Evolutionary conservation across 176 grass and related monocot species (phyloP), one percentile per base, ranked within the genome.

Genomic region (Oryza officinalis): DNA sequence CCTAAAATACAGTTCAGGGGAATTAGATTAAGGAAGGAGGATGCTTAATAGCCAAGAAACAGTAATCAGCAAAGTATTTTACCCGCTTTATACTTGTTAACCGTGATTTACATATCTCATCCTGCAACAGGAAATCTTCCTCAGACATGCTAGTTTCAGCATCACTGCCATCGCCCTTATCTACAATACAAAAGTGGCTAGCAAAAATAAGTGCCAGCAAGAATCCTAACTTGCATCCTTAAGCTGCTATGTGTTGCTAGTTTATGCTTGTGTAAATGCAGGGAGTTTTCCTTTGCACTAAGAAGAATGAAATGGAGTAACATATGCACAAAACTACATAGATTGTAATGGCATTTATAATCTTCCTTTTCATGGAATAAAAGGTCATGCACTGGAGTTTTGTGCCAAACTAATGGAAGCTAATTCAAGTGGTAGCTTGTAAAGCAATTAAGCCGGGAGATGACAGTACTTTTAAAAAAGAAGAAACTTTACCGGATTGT

Each of bases 31-130:
- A 83, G 41, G 88, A 13, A 17, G 20, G 23, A 72, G 27, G 27
- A 32, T 18, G 46, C 40, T 65, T 30, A 76, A 46, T 63, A 77
- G 52, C 67, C 45, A 85, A 72, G 18, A 61, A 82, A 72, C 46
- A 67, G 27, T 71, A 23, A 8, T 44, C 11, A 78, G 40, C 57
- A 81, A 79, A 40, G 59, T 38, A 89, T 74, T 64, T 67, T 87
- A 99, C 97, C 67, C 91, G 87, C 69, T 94, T 99, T 78, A 99
- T 94, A 83, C 97, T 99, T 74, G 89, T 91, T 49, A 99, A 67
- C 70, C 93, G 87, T 83, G 97, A 96, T 94, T 99, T 99, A 72
- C 87, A 99, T 89, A 99, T 94, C 80, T 99, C 97, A 72, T 99
- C 97, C 69, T 99, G 97, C 92, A 99, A 88, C 41, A 96, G 74